phyloP scores from a whole-genome alignment of 352 stramenopile genomes.

The Globisporangium abappressorium region DNA sequence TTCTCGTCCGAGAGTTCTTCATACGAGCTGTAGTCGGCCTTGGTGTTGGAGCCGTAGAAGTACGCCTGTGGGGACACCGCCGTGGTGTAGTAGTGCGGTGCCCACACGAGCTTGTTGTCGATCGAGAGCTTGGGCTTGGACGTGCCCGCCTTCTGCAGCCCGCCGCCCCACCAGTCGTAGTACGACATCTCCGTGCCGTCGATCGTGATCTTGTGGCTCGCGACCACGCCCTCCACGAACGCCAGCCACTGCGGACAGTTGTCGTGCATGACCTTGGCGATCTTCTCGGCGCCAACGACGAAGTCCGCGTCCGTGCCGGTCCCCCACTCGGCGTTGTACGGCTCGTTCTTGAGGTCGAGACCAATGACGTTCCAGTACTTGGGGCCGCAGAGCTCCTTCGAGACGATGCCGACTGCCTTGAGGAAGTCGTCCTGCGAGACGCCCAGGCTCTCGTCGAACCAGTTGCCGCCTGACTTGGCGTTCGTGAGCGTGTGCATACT shows the following conservation, averaged over 20 bases:
- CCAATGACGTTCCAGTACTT: constrained; percentile 84
- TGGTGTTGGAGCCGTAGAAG: constrained; percentile 66
- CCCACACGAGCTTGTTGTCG: constrained; percentile 78
- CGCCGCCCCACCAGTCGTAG: constrained; percentile 81
- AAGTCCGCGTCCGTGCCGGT: constrained; percentile 67
- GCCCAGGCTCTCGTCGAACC: constrained; percentile 51
- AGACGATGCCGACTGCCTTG: constrained; percentile 47
- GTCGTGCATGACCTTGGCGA: constrained; percentile 71
- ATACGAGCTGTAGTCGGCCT: constrained; percentile 42
- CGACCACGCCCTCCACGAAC: constrained; percentile 74
- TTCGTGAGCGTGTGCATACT: constrained; percentile 73
- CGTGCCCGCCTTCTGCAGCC: constrained; percentile 54
- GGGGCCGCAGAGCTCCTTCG: constrained; percentile 52
- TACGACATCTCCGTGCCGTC: constrained; percentile 49
- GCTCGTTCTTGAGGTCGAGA: constrained; percentile 82
- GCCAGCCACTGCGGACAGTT: constrained; percentile 75
- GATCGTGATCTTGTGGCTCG: constrained; percentile 43
- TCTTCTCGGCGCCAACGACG: constrained; percentile 58
- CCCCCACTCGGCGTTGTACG: constrained; percentile 62
- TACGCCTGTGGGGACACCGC: constrained; percentile 67
- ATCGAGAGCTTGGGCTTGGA: constrained; percentile 48
- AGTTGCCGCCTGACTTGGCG: constrained; percentile 50
- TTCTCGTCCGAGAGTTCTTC: constrained; percentile 59
- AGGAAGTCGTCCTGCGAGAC: constrained; percentile 63
- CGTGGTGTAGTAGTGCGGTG: constrained; percentile 82